phyloP scores from a whole-genome alignment of 2,329 filamentous ascomycete genomes.

The Ceratocystis lukuohia region DNA sequence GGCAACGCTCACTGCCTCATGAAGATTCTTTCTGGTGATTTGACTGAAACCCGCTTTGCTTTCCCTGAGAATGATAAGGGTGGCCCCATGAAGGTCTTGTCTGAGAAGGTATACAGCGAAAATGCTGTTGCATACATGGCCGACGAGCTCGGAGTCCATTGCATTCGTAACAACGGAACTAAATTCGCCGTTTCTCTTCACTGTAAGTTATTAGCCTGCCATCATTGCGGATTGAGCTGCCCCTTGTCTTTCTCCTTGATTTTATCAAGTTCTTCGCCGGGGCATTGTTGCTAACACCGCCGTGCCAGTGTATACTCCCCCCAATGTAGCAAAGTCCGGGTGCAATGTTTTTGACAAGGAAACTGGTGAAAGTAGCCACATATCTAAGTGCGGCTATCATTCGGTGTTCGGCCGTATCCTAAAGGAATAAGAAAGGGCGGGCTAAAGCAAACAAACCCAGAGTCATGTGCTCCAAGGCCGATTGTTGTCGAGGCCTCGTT shows the following conservation, averaged over 20 bases:
- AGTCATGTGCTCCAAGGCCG: background rate
- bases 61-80: slow-evolving; percentile 47
- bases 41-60: slow-evolving; percentile 70
- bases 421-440: slow-evolving; percentile 25
- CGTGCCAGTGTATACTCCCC: slow-evolving; percentile 61
- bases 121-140: slow-evolving; percentile 83
- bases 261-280: background rate
- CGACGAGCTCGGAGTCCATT: slow-evolving; percentile 75
- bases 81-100: slow-evolving; percentile 49
- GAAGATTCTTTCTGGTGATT: slow-evolving; percentile 66
- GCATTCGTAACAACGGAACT: slow-evolving; percentile 60
- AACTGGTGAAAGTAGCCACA: slow-evolving; percentile 60
- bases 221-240: too few species aligned
- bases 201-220: slow-evolving; percentile 32
- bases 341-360: slow-evolving; percentile 68
- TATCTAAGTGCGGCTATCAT: slow-evolving; percentile 58
- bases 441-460: background rate
- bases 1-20: slow-evolving; percentile 84
- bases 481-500: background rate
- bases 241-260: background rate
- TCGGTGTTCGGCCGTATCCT: slow-evolving; percentile 46
- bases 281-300: slow-evolving; percentile 16
- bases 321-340: slow-evolving; percentile 71
- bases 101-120: slow-evolving; percentile 52
- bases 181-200: slow-evolving; percentile 77